A percentile compares a stretch with the other conserved stretches of the same genome.
These are phyloP conservation scores for Casuarina cunninghamiana DNA, from an alignment of 306 rosid species.

Conservation along the genomic window DNA sequence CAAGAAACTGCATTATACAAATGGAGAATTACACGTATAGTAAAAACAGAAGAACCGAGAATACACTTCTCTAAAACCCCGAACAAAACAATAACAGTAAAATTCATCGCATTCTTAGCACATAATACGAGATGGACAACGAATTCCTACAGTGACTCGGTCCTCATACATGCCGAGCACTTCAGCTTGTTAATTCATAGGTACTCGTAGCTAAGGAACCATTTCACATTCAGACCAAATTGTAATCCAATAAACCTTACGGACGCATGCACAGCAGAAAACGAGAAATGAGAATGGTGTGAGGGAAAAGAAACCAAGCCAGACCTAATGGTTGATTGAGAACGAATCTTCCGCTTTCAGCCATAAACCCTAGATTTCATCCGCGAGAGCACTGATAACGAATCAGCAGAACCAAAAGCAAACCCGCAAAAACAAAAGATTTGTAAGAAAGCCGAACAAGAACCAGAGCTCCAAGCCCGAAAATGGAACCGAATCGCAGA, in stretches of 20 bases:
- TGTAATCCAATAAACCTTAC: background rate
- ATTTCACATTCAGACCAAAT: background rate
- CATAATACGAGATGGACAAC: background rate
- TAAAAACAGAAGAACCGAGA: background rate
- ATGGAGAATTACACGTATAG: background rate
- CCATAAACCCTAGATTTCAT: constrained; percentile 40
- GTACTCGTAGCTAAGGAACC: background rate
- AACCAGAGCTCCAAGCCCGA: background rate
- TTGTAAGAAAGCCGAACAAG: background rate
- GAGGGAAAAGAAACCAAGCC: background rate
- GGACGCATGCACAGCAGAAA: background rate
- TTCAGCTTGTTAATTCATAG: background rate
- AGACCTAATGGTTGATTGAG: constrained; percentile 50
- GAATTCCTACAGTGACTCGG: background rate
- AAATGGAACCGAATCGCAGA: constrained; percentile 1
- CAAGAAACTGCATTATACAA: background rate
- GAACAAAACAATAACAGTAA: background rate
- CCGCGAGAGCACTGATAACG: background rate
- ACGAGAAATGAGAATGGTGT: background rate
- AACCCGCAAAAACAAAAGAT: background rate
- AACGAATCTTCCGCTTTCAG: constrained; percentile 41
- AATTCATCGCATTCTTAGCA: background rate
- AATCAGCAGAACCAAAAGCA: constrained; percentile 1
- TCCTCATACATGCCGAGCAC: background rate
- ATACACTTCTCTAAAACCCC: background rate